A percentile compares a stretch with the other conserved stretches of the same genome.
Conservation (phyloP, 2,329 filamentous ascomycete species). For the Myriosclerotinia curreyana region DNA sequence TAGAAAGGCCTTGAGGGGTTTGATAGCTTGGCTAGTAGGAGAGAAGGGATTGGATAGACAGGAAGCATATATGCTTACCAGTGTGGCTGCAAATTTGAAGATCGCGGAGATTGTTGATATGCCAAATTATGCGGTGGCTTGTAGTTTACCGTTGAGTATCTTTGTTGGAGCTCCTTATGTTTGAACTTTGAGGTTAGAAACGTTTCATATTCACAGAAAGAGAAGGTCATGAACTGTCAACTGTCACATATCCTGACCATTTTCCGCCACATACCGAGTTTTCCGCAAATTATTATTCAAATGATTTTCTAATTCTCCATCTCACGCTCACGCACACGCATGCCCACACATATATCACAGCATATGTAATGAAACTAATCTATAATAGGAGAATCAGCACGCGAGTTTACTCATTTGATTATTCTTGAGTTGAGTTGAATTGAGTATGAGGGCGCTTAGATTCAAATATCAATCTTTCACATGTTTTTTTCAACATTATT, state of each 20-base stretch:
- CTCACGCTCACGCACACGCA: background rate
- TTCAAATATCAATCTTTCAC: slow-evolving; percentile 7
- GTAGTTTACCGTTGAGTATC: slow-evolving; percentile 48
- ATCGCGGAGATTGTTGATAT: slow-evolving; percentile 54
- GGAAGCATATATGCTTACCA: slow-evolving; percentile 53
- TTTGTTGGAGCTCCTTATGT: slow-evolving; percentile 40
- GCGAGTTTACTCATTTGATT: background rate
- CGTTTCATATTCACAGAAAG: background rate
- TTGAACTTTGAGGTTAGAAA: slow-evolving; percentile 23
- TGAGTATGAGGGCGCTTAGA: background rate
- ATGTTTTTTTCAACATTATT: background rate
- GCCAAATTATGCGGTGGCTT: slow-evolving; percentile 52
- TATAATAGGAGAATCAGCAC: background rate
- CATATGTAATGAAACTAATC: background rate
- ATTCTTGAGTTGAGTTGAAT: background rate
- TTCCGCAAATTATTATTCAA: background rate
- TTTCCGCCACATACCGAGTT: slow-evolving; percentile 4
- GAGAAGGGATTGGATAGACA: slow-evolving; percentile 46
- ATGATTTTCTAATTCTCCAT: background rate
- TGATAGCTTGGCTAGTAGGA: slow-evolving; percentile 49
- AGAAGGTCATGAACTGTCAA: background rate
- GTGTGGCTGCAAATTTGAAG: slow-evolving; percentile 49
- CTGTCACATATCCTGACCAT: background rate
- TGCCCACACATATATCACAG: no score
- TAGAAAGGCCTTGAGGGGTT: slow-evolving; percentile 47